Evolutionary conservation across 2,329 filamentous ascomycete species (phyloP).

Genomic region (Ceratocystis harringtonii): DNA sequence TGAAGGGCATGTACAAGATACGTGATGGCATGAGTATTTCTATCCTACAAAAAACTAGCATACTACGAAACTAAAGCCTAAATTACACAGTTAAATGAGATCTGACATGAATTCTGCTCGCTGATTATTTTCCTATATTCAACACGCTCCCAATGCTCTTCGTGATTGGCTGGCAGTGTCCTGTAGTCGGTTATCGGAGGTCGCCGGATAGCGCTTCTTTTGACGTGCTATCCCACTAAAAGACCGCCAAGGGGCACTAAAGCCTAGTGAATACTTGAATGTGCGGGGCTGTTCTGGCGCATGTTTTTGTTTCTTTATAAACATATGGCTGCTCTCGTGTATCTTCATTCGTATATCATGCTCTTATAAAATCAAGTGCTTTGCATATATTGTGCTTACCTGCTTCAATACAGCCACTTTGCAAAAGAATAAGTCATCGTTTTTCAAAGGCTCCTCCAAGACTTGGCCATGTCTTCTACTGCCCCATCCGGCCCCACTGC

Average conservation of each 20-base stretch:
- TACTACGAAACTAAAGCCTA: no score
- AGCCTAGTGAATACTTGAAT: background rate
- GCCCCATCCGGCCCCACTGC: slow-evolving; percentile 1
- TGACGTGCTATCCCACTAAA: background rate
- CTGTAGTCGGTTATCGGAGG: slow-evolving; percentile 11
- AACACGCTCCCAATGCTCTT: background rate
- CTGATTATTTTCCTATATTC: no score
- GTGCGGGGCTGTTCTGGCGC: background rate
- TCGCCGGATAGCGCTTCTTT: slow-evolving; percentile 16
- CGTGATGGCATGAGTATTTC: background rate
- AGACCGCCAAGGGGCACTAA: background rate
- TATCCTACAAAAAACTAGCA: no score
- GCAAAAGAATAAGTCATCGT: background rate
- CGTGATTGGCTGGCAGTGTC: background rate
- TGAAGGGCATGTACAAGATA: background rate
- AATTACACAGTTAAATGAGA: no score
- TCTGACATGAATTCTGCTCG: no score
- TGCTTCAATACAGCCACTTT: background rate
- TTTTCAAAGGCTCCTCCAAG: slow-evolving; percentile 15
- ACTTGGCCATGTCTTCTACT: slow-evolving; percentile 16
- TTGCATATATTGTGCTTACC: background rate
- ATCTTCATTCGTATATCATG: background rate
- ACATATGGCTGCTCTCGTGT: background rate
- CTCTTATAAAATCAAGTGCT: background rate
- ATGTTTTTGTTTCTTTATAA: background rate